Evolutionary conservation across 805 yeast species (phyloP), one percentile per base, ranked within the genome.

Genomic region (Scheffersomyces ergatensis): DNA sequence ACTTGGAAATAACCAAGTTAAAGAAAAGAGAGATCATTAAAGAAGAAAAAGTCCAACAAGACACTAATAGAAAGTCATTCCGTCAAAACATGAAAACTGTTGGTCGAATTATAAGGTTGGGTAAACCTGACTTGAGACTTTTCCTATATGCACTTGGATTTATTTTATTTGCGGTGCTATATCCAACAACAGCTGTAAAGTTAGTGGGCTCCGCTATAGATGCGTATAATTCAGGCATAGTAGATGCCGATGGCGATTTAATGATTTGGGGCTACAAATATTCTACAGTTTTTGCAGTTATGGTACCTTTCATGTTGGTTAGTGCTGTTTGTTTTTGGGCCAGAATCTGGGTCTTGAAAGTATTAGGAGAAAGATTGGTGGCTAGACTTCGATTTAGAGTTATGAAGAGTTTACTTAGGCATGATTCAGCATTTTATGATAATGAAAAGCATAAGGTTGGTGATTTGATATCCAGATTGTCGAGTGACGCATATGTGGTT

Each of bases 251-350:
- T 18, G 76, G 74, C 1, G 59, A 60, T 42, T 49, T 70, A 23
- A 33, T 70, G 34, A 67, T 70, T 30, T 69, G 74, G 74, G 76
- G 76, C 5, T 70, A 63, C 45, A 67, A 66, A 43, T 67, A 66
- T 44, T 56, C 68, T 16, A 69, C 70, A 1, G 63, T 70, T 1
- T 68, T 70, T 41, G 57, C 58, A 13, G 50, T 65, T 18, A 70
- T 70, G 76, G 61, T 70, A 6, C 76, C 76, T 8, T 70, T 70
- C 38, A 66, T 70, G 70, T 53, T 57, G 36, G 60, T 62, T 4
- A 60, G 68, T 54, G 74, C 76, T 9, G 57, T 59, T 13, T 70
- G 76, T 45, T 70, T 69, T 50, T 70, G 76, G 76, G 74, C 76
- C 17, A 55, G 76, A 38, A 67, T 67, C 42, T 70, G 74, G 74